A percentile compares a stretch with the other conserved stretches of the same genome.
Evolutionary conservation across 441 rosid genomes (phyloP).

Genomic region (Euphorbia celastroides): DNA sequence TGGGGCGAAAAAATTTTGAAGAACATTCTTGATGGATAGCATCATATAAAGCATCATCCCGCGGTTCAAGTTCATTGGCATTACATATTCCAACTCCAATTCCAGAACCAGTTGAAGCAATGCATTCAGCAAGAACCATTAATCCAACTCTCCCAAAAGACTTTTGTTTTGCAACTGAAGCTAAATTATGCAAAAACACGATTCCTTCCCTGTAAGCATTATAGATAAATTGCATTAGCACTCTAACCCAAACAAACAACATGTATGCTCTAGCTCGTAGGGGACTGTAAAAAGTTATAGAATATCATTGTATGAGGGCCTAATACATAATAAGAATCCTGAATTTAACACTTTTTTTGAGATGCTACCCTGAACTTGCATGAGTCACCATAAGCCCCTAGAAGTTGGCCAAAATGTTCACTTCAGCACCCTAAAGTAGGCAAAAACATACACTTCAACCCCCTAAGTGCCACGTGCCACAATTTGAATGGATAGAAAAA

Average conservation of each 20-base stretch:
- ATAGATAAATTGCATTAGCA: slow-evolving; percentile 17
- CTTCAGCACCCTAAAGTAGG: too few relatives aligned
- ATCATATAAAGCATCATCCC: slow-evolving; percentile 25
- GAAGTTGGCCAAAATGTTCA: too few relatives aligned
- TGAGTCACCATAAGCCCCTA: too few relatives aligned
- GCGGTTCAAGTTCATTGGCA: slow-evolving; percentile 25
- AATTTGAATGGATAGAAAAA: too few relatives aligned
- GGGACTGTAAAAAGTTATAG: too few relatives aligned
- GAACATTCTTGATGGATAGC: slow-evolving; percentile 28
- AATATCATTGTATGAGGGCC: too few relatives aligned
- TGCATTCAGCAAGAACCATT: slow-evolving; percentile 77
- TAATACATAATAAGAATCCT: too few relatives aligned
- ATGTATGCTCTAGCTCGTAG: too few relatives aligned
- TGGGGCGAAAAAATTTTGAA: slow-evolving; percentile 21
- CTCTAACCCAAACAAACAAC: background rate
- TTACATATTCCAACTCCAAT: slow-evolving; percentile 31
- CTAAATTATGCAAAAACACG: slow-evolving; percentile 56
- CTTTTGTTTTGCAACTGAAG: slow-evolving; percentile 62
- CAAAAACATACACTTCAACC: too few relatives aligned
- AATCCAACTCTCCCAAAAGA: slow-evolving; percentile 92
- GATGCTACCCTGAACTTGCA: too few relatives aligned
- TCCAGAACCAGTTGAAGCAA: slow-evolving; percentile 64
- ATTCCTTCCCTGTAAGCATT: slow-evolving; percentile 50
- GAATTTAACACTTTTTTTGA: too few relatives aligned
- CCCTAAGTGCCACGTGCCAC: too few relatives aligned